phyloP scores from a whole-genome alignment of 805 yeast genomes.

The Kodamaea sagamina region DNA sequence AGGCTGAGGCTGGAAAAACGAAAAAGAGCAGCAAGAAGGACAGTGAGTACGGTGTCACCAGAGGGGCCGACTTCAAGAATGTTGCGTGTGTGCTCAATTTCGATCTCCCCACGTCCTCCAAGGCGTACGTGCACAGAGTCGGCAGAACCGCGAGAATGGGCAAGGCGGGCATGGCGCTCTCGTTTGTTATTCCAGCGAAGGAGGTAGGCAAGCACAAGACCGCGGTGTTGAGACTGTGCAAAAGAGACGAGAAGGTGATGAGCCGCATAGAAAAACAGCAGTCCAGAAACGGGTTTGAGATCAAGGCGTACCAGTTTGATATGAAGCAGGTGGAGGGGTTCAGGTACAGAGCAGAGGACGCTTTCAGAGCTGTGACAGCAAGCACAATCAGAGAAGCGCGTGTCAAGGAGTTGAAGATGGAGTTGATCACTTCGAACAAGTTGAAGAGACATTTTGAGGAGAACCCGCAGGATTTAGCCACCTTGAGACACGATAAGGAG shows the following conservation, averaged over 20 bases:
- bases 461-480: constrained; percentile 89
- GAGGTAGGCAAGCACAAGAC: constrained; percentile 88
- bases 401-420: constrained; percentile 82
- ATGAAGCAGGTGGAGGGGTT: constrained; percentile 91
- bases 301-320: constrained; percentile 89
- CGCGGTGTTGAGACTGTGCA: constrained; percentile 68
- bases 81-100: constrained; percentile 96
- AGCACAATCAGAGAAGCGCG: constrained; percentile 92
- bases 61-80: constrained; percentile 95
- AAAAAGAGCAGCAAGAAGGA: constrained; percentile 46
- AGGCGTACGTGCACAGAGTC: constrained; percentile 87
- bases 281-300: constrained; percentile 65
- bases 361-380: constrained; percentile 90
- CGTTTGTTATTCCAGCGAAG: constrained; percentile 82
- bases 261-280: constrained; percentile 77
- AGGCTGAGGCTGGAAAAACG: constrained; percentile 22
- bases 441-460: constrained; percentile 94
- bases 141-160: constrained; percentile 99
- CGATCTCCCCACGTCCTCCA: constrained; percentile 87
- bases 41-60: constrained; percentile 87
- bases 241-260: constrained; percentile 84
- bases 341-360: constrained; percentile 95
- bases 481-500: constrained; percentile 89
- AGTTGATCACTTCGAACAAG: constrained; percentile 83
- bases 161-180: constrained; percentile 89